Percentiles rank a stretch among this genome's conserved stretches.
Conservation (phyloP, 768 basidiomycete genomes). For the Calocybe indica region DNA sequence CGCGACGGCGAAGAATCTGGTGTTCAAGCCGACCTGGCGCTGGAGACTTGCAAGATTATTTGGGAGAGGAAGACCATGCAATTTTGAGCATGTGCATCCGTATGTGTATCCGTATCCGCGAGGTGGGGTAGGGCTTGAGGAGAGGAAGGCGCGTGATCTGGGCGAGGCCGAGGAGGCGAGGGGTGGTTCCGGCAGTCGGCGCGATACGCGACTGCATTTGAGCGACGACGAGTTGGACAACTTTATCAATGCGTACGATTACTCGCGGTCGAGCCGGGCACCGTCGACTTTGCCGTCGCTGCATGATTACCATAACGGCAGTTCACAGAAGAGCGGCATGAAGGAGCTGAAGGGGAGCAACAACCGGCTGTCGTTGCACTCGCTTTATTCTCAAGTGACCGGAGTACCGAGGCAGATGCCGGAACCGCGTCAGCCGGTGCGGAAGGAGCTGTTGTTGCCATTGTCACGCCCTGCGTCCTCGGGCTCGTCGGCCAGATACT, state of each 20-base stretch:
- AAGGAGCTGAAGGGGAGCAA: constrained; percentile 5
- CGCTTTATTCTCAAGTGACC: constrained; percentile 66
- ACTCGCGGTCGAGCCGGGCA: constrained; percentile 31
- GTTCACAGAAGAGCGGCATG: constrained; percentile 13
- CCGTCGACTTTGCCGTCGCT: constrained; percentile 40
- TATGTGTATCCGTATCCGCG: background rate
- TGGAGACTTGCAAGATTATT: constrained; percentile 50
- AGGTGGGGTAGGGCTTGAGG: constrained; percentile 11
- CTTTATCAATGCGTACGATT: constrained; percentile 43
- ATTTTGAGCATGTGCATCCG: too few relatives aligned
- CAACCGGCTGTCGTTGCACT: constrained; percentile 35
- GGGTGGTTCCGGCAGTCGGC: constrained; percentile 36
- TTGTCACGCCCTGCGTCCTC: constrained; percentile 35
- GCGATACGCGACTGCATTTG: constrained; percentile 44
- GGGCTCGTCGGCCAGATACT: constrained; percentile 5
- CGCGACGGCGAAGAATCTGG: constrained; percentile 50
- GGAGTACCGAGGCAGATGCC: constrained; percentile 55
- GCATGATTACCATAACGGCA: constrained; percentile 10
- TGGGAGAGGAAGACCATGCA: constrained; percentile 38
- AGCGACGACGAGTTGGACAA: constrained; percentile 47
- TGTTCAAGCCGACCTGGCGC: constrained; percentile 47
- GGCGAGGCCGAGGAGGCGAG: constrained; percentile 22
- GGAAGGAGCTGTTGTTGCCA: constrained; percentile 44
- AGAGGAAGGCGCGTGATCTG: background rate
- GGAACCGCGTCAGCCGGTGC: constrained; percentile 71